phyloP scores from a whole-genome alignment of 139 green algal species.

The Mychonastes homosphaera region DNA sequence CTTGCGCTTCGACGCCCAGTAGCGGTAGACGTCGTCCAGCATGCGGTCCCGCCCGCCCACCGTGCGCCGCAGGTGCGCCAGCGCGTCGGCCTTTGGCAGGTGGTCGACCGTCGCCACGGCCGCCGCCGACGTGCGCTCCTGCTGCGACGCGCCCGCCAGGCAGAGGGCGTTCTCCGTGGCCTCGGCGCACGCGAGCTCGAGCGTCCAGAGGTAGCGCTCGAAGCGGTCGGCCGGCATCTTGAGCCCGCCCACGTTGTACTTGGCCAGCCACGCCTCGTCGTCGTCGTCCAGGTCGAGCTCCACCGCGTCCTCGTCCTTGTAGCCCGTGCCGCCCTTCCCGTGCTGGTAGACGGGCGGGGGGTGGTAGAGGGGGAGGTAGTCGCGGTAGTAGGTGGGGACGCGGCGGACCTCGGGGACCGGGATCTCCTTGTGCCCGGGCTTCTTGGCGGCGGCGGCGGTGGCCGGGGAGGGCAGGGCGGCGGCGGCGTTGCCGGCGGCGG shows the following conservation, averaged over 20 bases:
- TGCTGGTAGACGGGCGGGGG: slow-evolving; percentile 60
- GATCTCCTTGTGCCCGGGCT: slow-evolving; percentile 49
- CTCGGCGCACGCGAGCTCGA: slow-evolving; percentile 72
- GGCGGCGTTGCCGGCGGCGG: background rate
- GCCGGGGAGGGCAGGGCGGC: background rate
- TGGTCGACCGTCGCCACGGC: slow-evolving; percentile 55
- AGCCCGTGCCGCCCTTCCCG: slow-evolving; percentile 42
- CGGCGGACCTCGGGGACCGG: slow-evolving; percentile 53
- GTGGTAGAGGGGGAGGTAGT: slow-evolving; percentile 67
- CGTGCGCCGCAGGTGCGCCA: slow-evolving; percentile 37
- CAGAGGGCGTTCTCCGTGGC: slow-evolving; percentile 43
- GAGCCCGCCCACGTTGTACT: slow-evolving; percentile 55
- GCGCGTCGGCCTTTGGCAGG: slow-evolving; percentile 49
- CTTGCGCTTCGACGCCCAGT: slow-evolving; percentile 81
- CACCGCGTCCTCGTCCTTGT: slow-evolving; percentile 42
- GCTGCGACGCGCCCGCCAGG: slow-evolving; percentile 3
- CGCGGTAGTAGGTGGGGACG: slow-evolving; percentile 52
- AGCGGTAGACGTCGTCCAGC: slow-evolving; percentile 72
- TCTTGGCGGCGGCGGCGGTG: slow-evolving; percentile 14
- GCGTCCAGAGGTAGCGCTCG: slow-evolving; percentile 64
- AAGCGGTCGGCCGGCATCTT: slow-evolving; percentile 33
- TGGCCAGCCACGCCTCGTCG: slow-evolving; percentile 80
- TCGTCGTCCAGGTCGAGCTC: slow-evolving; percentile 95
- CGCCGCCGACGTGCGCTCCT: slow-evolving; percentile 18
- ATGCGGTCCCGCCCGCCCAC: slow-evolving; percentile 25